A percentile compares a stretch with the other conserved stretches of the same genome.
Evolutionary conservation across 1,284 basidiomycete genomes (phyloP).

Genomic region (Puccinia horiana): DNA sequence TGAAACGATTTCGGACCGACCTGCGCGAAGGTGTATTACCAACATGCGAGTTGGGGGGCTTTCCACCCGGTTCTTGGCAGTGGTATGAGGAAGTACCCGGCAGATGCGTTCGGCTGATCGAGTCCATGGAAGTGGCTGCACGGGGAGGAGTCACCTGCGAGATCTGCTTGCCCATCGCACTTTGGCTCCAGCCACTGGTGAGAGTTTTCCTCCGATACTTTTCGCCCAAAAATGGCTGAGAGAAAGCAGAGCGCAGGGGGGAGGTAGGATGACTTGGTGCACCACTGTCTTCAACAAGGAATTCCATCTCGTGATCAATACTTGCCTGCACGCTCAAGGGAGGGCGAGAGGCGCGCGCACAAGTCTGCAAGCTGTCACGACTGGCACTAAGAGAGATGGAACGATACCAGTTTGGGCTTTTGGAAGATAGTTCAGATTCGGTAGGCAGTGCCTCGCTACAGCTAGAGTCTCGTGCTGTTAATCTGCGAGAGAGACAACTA

Average conservation of each 20-base stretch:
- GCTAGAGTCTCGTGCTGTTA: not conserved
- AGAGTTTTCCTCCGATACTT: not conserved
- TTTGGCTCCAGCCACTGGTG: not conserved
- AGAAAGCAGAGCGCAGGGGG: not conserved
- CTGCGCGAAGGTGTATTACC: not conserved
- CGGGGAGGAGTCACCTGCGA: not conserved
- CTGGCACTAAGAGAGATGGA: not conserved
- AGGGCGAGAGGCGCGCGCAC: not conserved
- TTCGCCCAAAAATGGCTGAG: conserved; percentile 1
- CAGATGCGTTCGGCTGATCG: not conserved
- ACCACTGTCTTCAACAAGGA: not conserved
- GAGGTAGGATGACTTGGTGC: not conserved
- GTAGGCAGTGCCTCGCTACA: not conserved
- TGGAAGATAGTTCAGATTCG: not conserved
- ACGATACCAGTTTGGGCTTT: not conserved
- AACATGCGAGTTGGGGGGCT: not conserved
- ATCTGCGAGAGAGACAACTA: not conserved
- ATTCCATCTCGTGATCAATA: conserved; percentile 12
- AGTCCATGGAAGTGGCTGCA: not conserved
- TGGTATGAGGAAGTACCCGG: not conserved
- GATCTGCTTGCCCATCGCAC: not conserved
- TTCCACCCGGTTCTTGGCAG: not conserved
- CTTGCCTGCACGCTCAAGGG: not conserved
- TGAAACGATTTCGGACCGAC: conserved; percentile 15
- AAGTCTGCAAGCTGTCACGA: not conserved